Base-by-base conservation (phyloP, 768 basidiomycete genomes). In the Xanthoconium purpureum region DNA sequence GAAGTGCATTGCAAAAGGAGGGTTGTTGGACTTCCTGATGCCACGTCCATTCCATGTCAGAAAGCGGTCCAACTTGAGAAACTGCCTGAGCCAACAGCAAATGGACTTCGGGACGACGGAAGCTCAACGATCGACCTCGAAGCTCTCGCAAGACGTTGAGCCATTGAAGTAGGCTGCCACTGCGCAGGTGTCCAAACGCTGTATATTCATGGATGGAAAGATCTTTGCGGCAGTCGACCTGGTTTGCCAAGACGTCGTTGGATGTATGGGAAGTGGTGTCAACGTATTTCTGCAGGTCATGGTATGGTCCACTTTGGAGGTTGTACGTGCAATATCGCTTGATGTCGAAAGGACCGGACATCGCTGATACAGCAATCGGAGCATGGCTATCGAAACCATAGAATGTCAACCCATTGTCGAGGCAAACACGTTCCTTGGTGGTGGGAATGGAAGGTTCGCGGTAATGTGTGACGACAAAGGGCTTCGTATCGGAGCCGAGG, bases 121-220 rank as follows among this genome's bases (percentile, higher is more conserved):
- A 77, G 10, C 70, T 73, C 51, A 84, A 56, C 0, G 61, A 60
- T 28, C 71, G 68, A 9, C 70, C 69, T 8, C 71, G 69, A n/a
- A 84, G 59, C 57, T 80, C 80, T 24, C 76, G 73, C 15, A 73
- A 56, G 43, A 83, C 75, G 54, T 83, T n/a, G n/a, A n/a, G n/a
- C n/a, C n/a, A n/a, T n/a, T n/a, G n/a, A n/a, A n/a, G n/a, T n/a
- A n/a, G n/a, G 0, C 67, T 54, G 0, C 82, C 81, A 38, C 76
- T 72, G 9, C 83, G 78, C 38, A 83, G 58, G 47, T 71, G 66
- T 10, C 74, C 75, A 51, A 80, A 84, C 0, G 76, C 71, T 15
- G 75, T 65, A 32, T 68, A 77, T 51, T 83, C 81, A 32, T 83
- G 80, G 3, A 79, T 57, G 15, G 57, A 71, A n/a, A 83, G 64